These are phyloP conservation scores for Phytopythium sindhum DNA, from an alignment of 352 stramenopile species.

Conservation along the genomic window DNA sequence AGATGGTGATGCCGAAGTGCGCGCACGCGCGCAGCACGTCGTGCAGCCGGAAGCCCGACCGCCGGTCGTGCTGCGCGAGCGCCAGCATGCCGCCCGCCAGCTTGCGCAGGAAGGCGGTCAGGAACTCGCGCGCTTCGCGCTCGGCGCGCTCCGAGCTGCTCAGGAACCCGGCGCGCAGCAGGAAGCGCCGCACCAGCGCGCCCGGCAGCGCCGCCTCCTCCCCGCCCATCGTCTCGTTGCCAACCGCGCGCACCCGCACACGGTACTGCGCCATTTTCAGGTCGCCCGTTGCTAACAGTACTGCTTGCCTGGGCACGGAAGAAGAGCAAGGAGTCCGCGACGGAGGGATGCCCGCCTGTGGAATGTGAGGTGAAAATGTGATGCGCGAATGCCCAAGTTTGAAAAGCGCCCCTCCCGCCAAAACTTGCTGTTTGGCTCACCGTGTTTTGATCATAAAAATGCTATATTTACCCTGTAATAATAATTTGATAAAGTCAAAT, in stretches of 20 bases:
- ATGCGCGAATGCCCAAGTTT: neutral
- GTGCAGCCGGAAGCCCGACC: constrained; percentile 44
- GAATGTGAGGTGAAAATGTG: neutral
- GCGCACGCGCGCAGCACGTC: constrained; percentile 66
- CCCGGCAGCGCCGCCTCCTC: constrained; percentile 31
- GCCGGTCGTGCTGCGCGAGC: constrained; percentile 41
- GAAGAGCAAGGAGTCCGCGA: neutral
- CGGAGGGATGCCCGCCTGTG: neutral
- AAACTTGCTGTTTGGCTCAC: neutral
- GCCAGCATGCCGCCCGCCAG: constrained; percentile 47
- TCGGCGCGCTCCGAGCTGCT: constrained; percentile 36
- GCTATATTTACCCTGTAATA: neutral
- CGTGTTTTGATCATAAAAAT: neutral
- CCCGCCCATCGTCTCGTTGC: constrained; percentile 13
- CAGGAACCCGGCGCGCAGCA: constrained; percentile 65
- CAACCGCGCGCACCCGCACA: neutral
- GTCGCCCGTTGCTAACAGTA: neutral
- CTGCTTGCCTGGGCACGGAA: neutral
- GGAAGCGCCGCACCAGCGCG: constrained; percentile 58
- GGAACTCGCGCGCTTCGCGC: constrained; percentile 34
- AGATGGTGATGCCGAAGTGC: constrained; percentile 65
- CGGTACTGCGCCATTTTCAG: constrained; percentile 3
- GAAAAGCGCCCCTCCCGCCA: neutral
- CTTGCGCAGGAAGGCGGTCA: constrained; percentile 52
- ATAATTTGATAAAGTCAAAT: too few species aligned